Conservation (phyloP, 768 basidiomycete genomes). For the Leucogyrophana mollusca region DNA sequence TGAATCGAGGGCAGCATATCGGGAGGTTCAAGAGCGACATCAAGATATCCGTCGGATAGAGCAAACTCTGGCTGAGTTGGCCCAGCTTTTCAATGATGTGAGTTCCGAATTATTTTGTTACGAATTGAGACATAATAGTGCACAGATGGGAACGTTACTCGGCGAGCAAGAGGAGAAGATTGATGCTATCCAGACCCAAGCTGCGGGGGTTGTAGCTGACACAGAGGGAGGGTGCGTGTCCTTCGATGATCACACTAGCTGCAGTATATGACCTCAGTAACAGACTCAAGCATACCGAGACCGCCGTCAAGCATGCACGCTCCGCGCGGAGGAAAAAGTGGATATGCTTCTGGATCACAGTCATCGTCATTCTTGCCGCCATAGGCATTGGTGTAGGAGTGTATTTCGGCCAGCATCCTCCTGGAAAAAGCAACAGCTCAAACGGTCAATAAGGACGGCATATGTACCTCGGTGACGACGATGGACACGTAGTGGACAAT, state of each 20-base stretch:
- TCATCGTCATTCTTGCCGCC: constrained; percentile 65
- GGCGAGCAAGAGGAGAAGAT: constrained; percentile 94
- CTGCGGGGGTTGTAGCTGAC: constrained; percentile 74
- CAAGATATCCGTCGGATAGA: constrained; percentile 96
- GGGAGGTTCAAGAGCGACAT: constrained; percentile 96
- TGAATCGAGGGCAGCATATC: constrained; percentile 85
- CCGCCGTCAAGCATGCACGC: constrained; percentile 83
- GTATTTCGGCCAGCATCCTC: constrained; percentile 18
- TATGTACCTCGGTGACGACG: background rate
- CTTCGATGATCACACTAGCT: background rate
- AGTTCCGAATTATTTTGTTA: constrained; percentile 20
- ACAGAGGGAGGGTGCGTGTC: constrained; percentile 74
- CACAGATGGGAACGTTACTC: constrained; percentile 89
- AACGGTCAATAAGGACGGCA: constrained; percentile 1
- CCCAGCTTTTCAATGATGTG: constrained; percentile 94
- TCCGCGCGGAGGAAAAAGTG: constrained; percentile 93
- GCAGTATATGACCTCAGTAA: constrained; percentile 6
- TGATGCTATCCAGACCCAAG: constrained; percentile 77
- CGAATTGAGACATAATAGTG: constrained; percentile 1
- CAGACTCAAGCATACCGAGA: constrained; percentile 81
- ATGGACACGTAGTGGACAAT: background rate
- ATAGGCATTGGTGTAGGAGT: constrained; percentile 38
- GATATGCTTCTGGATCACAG: constrained; percentile 85
- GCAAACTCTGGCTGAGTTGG: constrained; percentile 87
- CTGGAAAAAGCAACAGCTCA: constrained; percentile 4